Base-by-base conservation (phyloP, 2,329 filamentous ascomycete species). In the Aspergillus terreus region DNA sequence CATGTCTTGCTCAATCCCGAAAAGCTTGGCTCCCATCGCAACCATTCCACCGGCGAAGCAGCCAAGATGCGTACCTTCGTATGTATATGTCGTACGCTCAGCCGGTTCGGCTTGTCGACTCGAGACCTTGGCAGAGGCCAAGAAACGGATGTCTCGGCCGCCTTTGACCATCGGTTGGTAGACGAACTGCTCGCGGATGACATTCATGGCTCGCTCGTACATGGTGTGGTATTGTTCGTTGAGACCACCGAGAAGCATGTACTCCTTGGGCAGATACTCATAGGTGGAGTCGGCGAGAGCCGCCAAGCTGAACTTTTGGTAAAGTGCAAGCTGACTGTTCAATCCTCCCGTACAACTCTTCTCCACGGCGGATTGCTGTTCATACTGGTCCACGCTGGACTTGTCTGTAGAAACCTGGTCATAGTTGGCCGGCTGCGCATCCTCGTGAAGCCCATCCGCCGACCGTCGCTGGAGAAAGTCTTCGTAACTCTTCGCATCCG, bases 21-120 rank as follows among this genome's bases (percentile, higher is more conserved):
- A 84, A 1, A 84, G 61, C 59, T 78, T 81, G 42, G 81, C 78
- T 25, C 82, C 82, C 0, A 85, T 66, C 0, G 78, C 82, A 53
- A 83, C 80, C 82, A 85, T 85, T 47, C 82, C 82, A 10, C 82
- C 82, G 0, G 78, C 74, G 61, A 82, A 85, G 68, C 82, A 85
- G 21, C 73, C 75, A 12, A 85, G 72, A 64, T 85, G 82, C 47
- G 82, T 77, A 23, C 78, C 75, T 57, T 83, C 76, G 11, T 81
- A 76, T 10, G 75, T 68, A 5, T 81, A 67, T n/a, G 55, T 49
- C 6, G 55, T 17, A 19, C 51, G 40, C 14, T 42, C 47, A 5
- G 49, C 48, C 27, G 59, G 55, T 23, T 23, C 23, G 23, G 63
- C 54, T 10, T 60, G 52, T 10, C 63, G 54, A 21, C 58, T 60